Conservation (phyloP, 306 rosid species). For the Lathyrus sativus region DNA sequence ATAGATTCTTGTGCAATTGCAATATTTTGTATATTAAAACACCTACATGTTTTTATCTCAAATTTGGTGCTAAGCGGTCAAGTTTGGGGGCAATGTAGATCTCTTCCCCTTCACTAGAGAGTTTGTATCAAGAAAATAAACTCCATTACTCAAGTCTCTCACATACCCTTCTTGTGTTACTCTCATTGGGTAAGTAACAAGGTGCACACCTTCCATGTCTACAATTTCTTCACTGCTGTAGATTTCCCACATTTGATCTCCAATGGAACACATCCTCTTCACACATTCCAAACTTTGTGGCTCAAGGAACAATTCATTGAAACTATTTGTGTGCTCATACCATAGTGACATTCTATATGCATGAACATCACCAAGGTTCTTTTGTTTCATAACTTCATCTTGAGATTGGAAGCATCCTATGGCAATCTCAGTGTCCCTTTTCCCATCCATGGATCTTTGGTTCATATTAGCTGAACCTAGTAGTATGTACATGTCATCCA, state of each 20-base stretch:
- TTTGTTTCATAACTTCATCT: constrained; percentile 32
- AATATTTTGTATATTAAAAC: not conserved
- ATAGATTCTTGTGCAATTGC: too few relatives aligned
- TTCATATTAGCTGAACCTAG: constrained; percentile 95
- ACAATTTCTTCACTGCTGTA: constrained; percentile 57
- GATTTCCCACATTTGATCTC: constrained; percentile 64
- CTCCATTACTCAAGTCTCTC: constrained; percentile 48
- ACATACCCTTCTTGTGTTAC: constrained; percentile 58
- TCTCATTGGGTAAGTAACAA: constrained; percentile 62
- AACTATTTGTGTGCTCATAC: constrained; percentile 71
- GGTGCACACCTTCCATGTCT: constrained; percentile 85
- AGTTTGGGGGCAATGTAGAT: constrained; percentile 51
- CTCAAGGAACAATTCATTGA: constrained; percentile 41
- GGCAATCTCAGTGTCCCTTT: constrained; percentile 88
- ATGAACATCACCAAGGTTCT: constrained; percentile 48
- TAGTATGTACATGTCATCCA: constrained; percentile 85
- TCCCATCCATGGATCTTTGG: constrained; percentile 95
- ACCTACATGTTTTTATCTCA: not conserved
- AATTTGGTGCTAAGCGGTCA: constrained; percentile 53
- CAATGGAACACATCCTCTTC: constrained; percentile 50
- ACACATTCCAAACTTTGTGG: constrained; percentile 53
- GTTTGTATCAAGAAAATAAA: constrained; percentile 72
- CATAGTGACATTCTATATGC: constrained; percentile 74
- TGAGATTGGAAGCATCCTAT: constrained; percentile 75
- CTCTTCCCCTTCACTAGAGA: constrained; percentile 61